These are phyloP conservation scores for Ustulina deusta DNA, from an alignment of 2,329 filamentous ascomycete species.

Conservation along the genomic window DNA sequence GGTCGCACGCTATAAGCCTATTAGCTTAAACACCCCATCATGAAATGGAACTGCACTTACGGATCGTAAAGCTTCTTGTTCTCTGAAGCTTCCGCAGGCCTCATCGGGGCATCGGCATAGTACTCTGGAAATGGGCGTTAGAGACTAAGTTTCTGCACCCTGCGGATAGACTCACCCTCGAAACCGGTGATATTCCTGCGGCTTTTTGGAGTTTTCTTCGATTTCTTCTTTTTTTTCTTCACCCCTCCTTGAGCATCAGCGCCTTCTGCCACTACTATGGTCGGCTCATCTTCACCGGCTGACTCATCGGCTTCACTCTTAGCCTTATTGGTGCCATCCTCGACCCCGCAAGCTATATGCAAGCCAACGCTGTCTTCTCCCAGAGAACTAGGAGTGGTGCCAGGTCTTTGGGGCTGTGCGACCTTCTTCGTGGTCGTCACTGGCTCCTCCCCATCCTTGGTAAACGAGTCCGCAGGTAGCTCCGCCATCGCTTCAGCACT, in stretches of 20 bases:
- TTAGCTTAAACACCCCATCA: constrained; percentile 19
- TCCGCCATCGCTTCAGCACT: constrained; percentile 28
- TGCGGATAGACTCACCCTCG: constrained; percentile 64
- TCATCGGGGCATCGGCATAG: constrained; percentile 83
- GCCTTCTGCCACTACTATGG: background rate
- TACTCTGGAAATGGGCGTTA: constrained; percentile 63
- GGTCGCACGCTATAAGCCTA: constrained; percentile 57
- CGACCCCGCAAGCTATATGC: constrained; percentile 8
- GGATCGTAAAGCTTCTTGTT: constrained; percentile 72
- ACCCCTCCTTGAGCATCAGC: background rate
- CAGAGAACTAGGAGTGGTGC: background rate
- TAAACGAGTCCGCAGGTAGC: constrained; percentile 14
- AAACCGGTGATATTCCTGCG: constrained; percentile 72
- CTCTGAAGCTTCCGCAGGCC: constrained; percentile 76
- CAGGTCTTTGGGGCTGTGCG: constrained; percentile 25
- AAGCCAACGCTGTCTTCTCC: background rate
- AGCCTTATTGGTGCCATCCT: background rate
- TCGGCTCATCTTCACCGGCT: background rate
- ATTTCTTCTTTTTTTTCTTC: constrained; percentile 30
- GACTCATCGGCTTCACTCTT: constrained; percentile 1
- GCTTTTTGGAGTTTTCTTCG: constrained; percentile 42
- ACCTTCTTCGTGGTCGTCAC: constrained; percentile 9
- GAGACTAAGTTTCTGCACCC: background rate
- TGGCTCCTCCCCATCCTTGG: constrained; percentile 18
- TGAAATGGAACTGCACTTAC: constrained; percentile 57